Evolutionary conservation across 768 basidiomycete species (phyloP).

Genomic region (Naganishia friedmannii): DNA sequence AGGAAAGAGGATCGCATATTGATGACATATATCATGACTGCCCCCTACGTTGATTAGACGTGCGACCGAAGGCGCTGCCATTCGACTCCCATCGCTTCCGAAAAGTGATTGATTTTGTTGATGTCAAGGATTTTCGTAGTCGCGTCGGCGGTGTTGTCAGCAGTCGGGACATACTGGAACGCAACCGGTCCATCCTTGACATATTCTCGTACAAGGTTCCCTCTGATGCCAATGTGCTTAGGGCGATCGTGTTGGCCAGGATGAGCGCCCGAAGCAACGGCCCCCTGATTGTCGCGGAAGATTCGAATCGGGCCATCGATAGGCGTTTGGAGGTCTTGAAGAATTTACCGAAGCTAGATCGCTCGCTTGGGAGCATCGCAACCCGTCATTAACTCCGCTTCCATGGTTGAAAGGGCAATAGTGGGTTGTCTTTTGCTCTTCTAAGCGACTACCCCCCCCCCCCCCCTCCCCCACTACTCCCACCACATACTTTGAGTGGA

Average conservation of each 20-base stretch:
- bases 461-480: too few relatives aligned
- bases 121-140: background rate
- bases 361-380: constrained; percentile 42
- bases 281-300: constrained; percentile 17
- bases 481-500: constrained; percentile 50
- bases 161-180: background rate
- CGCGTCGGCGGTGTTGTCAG: constrained; percentile 4
- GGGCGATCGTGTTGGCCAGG: constrained; percentile 50
- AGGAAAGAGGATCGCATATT: too few relatives aligned
- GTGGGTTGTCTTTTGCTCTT: constrained; percentile 52
- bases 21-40: too few relatives aligned
- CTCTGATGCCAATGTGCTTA: constrained; percentile 55
- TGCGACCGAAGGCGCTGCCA: too few relatives aligned
- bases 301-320: background rate
- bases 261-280: constrained; percentile 46
- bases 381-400: constrained; percentile 45
- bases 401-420: constrained; percentile 53
- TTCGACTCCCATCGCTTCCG: too few relatives aligned
- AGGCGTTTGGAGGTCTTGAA: constrained; percentile 6
- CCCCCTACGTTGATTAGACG: too few relatives aligned
- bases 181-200: background rate
- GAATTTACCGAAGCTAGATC: constrained; percentile 17
- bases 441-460: constrained; percentile 52
- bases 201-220: constrained; percentile 54
- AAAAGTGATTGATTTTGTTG: too few relatives aligned